Base-by-base conservation (phyloP, 768 basidiomycete genomes). In the Tylopilus sp. region DNA sequence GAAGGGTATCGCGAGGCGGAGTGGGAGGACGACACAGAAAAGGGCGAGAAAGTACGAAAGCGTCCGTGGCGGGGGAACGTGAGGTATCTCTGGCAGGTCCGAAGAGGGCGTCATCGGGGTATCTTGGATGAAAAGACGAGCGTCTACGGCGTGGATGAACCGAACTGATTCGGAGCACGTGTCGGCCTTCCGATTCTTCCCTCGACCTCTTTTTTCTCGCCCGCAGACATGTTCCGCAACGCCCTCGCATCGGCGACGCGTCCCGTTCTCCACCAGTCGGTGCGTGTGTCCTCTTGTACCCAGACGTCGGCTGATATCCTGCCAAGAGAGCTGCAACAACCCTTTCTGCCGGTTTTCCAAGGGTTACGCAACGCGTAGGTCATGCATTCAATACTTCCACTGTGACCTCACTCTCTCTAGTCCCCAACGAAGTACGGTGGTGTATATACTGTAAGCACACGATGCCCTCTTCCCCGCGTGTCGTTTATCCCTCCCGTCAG, bases 391-490 rank as follows among this genome's bases (percentile, higher is more conserved):
- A 46, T 52, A 28, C 44, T 43, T 44, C 14, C 1, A 37, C 2
- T 28, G 53, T 61, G 41, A 47, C 50, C 53, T 45, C 24, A 56
- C 36, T n/a, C 47, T 33, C 25, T 48, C n/a, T 55, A 94, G 92
- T 80, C 82, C 40, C 78, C 89, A 9, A 91, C 89, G 46, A 94
- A 95, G 74, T 93, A 94, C 65, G 94, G 94, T 38, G 92, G 92
- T 55, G 85, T 94, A 54, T 92, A 93, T 72, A 94, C 90, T 40
- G 92, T 93, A 63, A 58, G 86, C 69, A 46, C 47, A 36, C 43
- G 42, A 31, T 30, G 29, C 3, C 22, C 48, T 47, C 40, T 33
- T 45, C 41, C 48, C 21, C 42, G 47, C 55, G 43, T 46, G 45
- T 33, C 59, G 44, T 61, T 71, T 42, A 69, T 63, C 59, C 58